phyloP scores from a whole-genome alignment of 805 yeast genomes.

The Pichia nanzhaoensis region DNA sequence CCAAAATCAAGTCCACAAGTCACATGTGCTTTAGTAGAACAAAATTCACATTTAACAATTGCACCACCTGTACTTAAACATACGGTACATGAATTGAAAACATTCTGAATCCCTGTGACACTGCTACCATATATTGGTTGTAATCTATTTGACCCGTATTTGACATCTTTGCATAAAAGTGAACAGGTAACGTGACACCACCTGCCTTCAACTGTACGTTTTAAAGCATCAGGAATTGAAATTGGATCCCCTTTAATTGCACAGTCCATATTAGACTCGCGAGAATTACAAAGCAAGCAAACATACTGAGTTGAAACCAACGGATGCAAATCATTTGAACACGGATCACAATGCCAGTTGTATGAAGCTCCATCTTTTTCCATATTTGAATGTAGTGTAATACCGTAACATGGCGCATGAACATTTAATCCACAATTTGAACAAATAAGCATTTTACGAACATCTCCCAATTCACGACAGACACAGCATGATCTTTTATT shows the following conservation, averaged over 20 bases:
- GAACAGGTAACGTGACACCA: conserved; percentile 83
- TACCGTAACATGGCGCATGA: conserved; percentile 68
- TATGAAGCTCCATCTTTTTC: conserved; percentile 19
- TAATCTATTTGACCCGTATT: conserved; percentile 36
- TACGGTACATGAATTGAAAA: conserved; percentile 34
- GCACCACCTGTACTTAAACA: conserved; percentile 47
- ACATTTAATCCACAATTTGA: conserved; percentile 60
- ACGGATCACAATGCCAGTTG: conserved; percentile 76
- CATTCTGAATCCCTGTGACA: conserved; percentile 27
- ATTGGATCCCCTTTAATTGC: conserved; percentile 35
- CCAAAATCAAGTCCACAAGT: conserved; percentile 53
- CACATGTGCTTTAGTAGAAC: conserved; percentile 39
- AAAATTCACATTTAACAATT: conserved; percentile 39
- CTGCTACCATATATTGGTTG: conserved; percentile 43
- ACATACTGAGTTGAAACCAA: conserved; percentile 46
- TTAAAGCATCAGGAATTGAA: conserved; percentile 56
- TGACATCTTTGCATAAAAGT: conserved; percentile 40
- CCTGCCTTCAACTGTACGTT: conserved; percentile 55
- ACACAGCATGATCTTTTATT: conserved; percentile 45
- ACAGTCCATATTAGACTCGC: conserved; percentile 42
- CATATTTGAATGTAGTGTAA: conserved; percentile 16
- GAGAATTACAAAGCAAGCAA: conserved; percentile 60
- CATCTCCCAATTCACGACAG: conserved; percentile 36
- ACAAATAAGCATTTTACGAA: conserved; percentile 47
- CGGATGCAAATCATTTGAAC: conserved; percentile 65